Base-by-base conservation (phyloP, 768 basidiomycete genomes). In the Saitozyma sp. region DNA sequence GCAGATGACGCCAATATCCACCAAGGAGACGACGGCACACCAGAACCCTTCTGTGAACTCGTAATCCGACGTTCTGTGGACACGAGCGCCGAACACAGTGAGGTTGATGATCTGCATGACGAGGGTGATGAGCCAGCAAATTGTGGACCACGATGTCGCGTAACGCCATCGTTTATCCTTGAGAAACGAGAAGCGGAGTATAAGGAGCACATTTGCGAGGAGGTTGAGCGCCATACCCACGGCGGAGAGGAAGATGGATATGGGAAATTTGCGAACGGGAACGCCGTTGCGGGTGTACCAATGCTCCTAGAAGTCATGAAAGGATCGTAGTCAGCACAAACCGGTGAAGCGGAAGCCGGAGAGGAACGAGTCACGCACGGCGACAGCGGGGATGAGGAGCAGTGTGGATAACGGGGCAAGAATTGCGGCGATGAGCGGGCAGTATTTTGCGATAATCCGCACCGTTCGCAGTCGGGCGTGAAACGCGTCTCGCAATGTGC, bases 311-410 rank as follows among this genome's bases (percentile, higher is more conserved):
- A 9, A 46, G 48, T 11, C 8, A 8, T 9, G n/a, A 29, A n/a
- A 41, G 9, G 13, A 42, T 16, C 10, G 45, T 6, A 29, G 8
- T 17, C 17, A 9, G 16, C 41, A 29, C 37, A n/a, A 13, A 16
- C 45, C 37, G 37, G 7, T 50, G 37, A 9, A 20, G 43, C 13
- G 8, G 56, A 29, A 19, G n/a, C n/a, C 43, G 17, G 8, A 56
- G 37, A n/a, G 40, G 11, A 43, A 41, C 14, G n/a, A 17, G 20
- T 16, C 1, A 68, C 72, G 66, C 57, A 79, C 76, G 7, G 71
- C 69, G 19, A 81, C 58, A 4, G 78, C 80, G 7, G 80, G 80
- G 20, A 81, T 80, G 53, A 80, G 79, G 13, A 80, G 54, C 53
- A 81, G 62, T 17, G 78, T 80, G 4, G 75, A 68, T 7, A 81